Evolutionary conservation across 129 eudicot genomes (phyloP), one percentile per base, ranked within the genome.

Genomic region (Flaveria trinervia): DNA sequence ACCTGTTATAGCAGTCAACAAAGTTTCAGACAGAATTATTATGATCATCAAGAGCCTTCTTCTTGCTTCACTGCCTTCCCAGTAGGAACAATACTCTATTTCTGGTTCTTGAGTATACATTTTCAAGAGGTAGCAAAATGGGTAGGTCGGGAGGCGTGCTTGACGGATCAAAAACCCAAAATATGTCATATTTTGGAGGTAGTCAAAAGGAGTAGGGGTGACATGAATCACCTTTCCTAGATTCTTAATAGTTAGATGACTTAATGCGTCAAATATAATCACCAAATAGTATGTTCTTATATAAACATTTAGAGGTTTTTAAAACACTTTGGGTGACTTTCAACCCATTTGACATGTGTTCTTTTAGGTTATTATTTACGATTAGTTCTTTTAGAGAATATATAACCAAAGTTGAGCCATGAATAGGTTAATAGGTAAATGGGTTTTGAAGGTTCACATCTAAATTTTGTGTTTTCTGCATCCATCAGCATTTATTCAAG

Each of bases 1-100:
- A 84, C 97, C 99, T 82, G 81, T 95, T 30, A 46, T 91, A 61
- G 92, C 97, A 39, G 87, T 89, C 82, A 72, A 86, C 30, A 88
- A 83, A 61, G 94, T 89, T 78, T 91, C 90, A 49, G 96, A 91
- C 79, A 89, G 86, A 82, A 73, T 83, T 33, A 67, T 78, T 28
- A 73, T 81, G 72, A 84, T 89, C 78, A 86, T 95, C 39, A 85
- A 85, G 79, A 80, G 68, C 75, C 85, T 83, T 62, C 41, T 73
- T 51, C 81, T 85, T 78, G 73, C 86, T 65, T 80, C 87, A 33
- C 48, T 66, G 68, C 88, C 98, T 54, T 80, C 88, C 75, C 83
- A 85, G 98, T 94, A 25, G 55, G 87, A 74, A 33, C 61, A 30
- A 10, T 46, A 73, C 74, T n/a, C 43, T 60, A 48, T 51, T 26